Conservation (phyloP, 306 rosid species). For the Pyrus bretschneideri region DNA sequence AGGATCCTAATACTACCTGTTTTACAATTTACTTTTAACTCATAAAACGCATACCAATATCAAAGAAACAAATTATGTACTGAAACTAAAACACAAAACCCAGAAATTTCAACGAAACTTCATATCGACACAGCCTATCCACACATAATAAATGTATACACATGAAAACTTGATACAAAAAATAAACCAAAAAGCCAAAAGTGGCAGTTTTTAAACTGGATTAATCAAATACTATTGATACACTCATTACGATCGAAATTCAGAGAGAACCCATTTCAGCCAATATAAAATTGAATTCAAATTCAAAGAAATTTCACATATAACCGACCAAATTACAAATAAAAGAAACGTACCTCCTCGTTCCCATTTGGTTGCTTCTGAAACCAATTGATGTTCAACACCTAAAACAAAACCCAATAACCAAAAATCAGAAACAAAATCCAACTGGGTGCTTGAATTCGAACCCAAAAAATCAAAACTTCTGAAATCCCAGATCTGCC, state of each 20-base stretch:
- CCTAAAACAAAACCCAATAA: slow-evolving; percentile 30
- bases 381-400: slow-evolving; percentile 73
- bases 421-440: neutral
- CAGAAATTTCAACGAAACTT: neutral
- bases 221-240: neutral
- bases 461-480: neutral
- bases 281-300: neutral
- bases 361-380: slow-evolving; percentile 88
- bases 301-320: neutral
- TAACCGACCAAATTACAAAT: neutral
- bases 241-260: neutral
- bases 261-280: neutral
- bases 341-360: slow-evolving; percentile 55
- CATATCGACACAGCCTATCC: neutral
- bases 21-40: neutral
- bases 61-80: neutral
- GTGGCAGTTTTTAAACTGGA: neutral
- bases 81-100: neutral
- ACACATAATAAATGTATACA: neutral
- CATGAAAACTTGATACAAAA: neutral
- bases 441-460: neutral
- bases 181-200: neutral
- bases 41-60: neutral
- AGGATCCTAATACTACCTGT: neutral
- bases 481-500: slow-evolving; percentile 26